phyloP scores from a whole-genome alignment of 805 yeast genomes.

The Yarrowia sp. region DNA sequence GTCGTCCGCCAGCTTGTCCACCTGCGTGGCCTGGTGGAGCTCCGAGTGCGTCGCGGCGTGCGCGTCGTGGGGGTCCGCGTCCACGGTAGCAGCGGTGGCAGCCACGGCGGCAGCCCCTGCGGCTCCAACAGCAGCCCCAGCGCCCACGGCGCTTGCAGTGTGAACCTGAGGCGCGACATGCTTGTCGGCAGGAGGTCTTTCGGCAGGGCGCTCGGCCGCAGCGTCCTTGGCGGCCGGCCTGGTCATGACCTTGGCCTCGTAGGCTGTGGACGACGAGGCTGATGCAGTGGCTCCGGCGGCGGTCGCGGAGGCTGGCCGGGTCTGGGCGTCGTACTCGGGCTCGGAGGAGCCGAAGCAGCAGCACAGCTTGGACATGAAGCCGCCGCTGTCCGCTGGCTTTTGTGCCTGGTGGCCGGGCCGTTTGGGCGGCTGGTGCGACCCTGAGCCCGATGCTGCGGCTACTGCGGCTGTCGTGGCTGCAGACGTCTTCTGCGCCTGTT shows the following conservation, averaged over 20 bases:
- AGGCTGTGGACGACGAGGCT: constrained; percentile 4
- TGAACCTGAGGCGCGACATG: not conserved
- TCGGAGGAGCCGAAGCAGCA: constrained; percentile 8
- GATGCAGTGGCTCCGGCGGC: not conserved
- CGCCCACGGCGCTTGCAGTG: not conserved
- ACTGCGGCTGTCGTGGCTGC: not conserved
- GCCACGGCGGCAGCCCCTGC: not conserved
- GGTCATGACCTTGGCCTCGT: constrained; percentile 6
- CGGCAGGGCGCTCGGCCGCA: not conserved
- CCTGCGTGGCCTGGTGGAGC: not conserved
- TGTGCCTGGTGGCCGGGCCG: constrained; percentile 7
- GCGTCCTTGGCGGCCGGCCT: not conserved
- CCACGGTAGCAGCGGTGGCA: not conserved
- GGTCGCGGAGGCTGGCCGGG: not conserved
- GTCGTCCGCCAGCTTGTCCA: constrained; percentile 11
- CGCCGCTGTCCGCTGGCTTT: not conserved
- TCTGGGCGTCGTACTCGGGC: constrained; percentile 16
- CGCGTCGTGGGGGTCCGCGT: not conserved
- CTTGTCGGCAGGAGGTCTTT: not conserved
- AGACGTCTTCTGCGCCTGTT: not conserved
- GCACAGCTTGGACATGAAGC: constrained; percentile 6
- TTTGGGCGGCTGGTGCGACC: constrained; percentile 12
- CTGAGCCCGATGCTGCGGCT: not conserved
- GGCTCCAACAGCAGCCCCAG: not conserved
- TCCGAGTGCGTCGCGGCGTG: not conserved